A percentile compares a stretch with the other conserved stretches of the same genome.
phyloP scores from a whole-genome alignment of 106 monocot species.

The Platanthera zijinensis region DNA sequence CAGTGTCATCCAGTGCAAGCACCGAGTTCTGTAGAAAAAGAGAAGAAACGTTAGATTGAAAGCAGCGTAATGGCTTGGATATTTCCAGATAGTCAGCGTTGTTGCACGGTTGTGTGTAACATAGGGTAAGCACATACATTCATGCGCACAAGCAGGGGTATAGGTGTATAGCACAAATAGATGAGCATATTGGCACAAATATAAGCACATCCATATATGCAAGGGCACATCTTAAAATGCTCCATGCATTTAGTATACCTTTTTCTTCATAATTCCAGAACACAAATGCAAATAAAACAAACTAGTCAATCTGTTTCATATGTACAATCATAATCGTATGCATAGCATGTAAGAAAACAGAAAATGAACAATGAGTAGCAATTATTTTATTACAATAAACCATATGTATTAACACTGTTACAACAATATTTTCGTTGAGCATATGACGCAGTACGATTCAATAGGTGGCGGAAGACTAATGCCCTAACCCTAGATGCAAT shows the following conservation, averaged over 20 bases:
- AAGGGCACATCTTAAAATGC: background rate
- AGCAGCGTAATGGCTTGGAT: background rate
- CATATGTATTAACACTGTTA: background rate
- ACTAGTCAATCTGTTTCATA: background rate
- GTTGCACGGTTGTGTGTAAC: background rate
- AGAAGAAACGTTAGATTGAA: background rate
- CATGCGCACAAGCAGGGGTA: background rate
- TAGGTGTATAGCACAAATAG: background rate
- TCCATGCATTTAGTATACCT: too few species aligned
- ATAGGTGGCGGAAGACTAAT: too few species aligned
- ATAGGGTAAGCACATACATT: background rate
- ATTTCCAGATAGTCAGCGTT: background rate
- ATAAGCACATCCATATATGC: background rate
- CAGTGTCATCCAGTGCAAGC: constrained; percentile 84
- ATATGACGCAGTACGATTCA: too few species aligned
- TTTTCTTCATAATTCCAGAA: background rate
- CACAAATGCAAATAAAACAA: background rate
- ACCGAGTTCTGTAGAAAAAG: constrained; percentile 51
- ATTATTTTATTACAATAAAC: background rate
- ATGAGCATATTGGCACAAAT: background rate
- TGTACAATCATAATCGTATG: background rate
- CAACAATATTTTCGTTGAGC: too few species aligned
- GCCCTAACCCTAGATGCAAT: too few species aligned
- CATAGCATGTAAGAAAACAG: background rate
- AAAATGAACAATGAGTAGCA: background rate